Conservation (phyloP, 2,329 filamentous ascomycete species). For the Aspergillus arachidicola region DNA sequence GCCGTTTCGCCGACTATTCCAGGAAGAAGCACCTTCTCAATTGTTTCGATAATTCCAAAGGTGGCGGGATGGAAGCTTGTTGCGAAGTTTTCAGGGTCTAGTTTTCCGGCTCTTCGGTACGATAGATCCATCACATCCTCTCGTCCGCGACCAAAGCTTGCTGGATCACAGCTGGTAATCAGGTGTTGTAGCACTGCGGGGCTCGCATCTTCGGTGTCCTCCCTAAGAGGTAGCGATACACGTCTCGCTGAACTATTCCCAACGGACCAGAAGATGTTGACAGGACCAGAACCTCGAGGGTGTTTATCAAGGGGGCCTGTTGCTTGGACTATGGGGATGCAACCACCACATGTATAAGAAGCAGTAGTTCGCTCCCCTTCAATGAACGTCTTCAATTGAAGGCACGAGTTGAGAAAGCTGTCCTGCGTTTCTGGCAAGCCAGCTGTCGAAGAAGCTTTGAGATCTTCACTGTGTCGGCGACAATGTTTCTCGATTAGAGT, state of each 20-base stretch:
- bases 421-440: neutral
- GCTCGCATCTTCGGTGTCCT: neutral
- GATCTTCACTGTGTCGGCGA: no score
- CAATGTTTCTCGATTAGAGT: neutral
- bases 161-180: conserved; percentile 43
- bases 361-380: neutral
- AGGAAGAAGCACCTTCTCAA: conserved; percentile 52
- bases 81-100: conserved; percentile 52
- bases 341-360: conserved; percentile 5
- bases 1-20: conserved; percentile 19
- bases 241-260: neutral
- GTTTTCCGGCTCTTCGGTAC: conserved; percentile 56
- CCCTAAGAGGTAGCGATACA: conserved; percentile 8
- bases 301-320: neutral
- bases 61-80: conserved; percentile 56
- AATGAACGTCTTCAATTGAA: neutral
- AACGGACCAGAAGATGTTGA: conserved; percentile 14
- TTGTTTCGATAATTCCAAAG: conserved; percentile 54
- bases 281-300: neutral
- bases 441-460: neutral
- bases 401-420: neutral
- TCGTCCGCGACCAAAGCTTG: conserved; percentile 52
- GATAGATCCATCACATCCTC: conserved; percentile 54
- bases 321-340: neutral
- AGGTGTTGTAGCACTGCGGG: conserved; percentile 21